These are phyloP conservation scores for Lachnellula suecica DNA, from an alignment of 2,329 filamentous ascomycete species.

Conservation along the genomic window DNA sequence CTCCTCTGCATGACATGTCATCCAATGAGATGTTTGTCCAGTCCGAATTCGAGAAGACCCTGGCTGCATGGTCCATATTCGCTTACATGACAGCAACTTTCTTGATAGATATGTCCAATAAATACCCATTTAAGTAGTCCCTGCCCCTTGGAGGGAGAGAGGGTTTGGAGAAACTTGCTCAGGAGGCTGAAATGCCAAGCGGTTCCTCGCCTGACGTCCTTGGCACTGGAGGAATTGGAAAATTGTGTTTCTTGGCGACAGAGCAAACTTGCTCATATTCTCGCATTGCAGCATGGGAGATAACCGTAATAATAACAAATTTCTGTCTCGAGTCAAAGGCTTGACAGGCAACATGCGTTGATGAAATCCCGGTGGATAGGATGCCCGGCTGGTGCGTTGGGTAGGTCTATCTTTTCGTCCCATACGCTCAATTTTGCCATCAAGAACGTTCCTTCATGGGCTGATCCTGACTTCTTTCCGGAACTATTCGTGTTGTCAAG, in stretches of 20 bases:
- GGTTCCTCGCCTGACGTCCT: no score
- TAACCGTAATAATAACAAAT: background rate
- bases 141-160: background rate
- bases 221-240: slow-evolving; percentile 1
- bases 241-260: background rate
- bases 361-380: no score
- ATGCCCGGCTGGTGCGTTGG: no score
- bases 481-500: no score
- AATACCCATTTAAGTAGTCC: background rate
- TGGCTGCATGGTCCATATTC: no score
- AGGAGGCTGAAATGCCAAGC: slow-evolving; percentile 12
- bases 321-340: background rate
- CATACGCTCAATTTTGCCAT: no score
- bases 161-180: slow-evolving; percentile 5
- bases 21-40: no score
- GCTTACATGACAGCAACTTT: background rate
- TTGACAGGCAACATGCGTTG: background rate
- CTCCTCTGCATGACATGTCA: no score
- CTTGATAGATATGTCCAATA: background rate
- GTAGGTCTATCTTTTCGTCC: no score
- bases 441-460: no score
- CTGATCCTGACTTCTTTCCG: no score
- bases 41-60: no score
- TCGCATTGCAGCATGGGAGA: slow-evolving; percentile 5
- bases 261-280: slow-evolving; percentile 17